phyloP scores from a whole-genome alignment of 139 green algal species.

The Picochlorum sp. region DNA sequence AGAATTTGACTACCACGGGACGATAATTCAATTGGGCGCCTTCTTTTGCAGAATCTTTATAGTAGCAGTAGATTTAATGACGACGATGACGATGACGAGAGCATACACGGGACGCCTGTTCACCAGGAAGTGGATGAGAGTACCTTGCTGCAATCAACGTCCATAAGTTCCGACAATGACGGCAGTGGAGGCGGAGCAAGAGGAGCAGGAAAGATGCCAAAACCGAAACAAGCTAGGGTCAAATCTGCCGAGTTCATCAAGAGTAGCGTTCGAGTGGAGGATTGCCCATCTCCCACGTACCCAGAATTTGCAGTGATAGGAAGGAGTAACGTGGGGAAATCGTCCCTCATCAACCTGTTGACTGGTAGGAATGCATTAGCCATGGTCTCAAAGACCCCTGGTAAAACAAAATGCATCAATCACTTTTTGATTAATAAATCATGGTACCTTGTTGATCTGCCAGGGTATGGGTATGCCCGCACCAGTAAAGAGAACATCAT shows the following conservation, averaged over 20 bases:
- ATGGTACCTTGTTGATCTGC: constrained; percentile 94
- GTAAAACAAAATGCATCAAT: constrained; percentile 93
- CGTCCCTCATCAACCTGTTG: constrained; percentile 92
- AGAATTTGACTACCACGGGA: too few species aligned
- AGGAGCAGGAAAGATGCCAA: constrained; percentile 1
- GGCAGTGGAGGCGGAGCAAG: background rate
- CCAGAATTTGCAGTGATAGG: constrained; percentile 96
- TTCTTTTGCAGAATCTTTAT: constrained; percentile 17
- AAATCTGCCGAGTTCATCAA: constrained; percentile 57
- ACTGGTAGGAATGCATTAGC: constrained; percentile 67
- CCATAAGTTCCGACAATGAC: background rate
- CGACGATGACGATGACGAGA: constrained; percentile 14
- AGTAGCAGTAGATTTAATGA: constrained; percentile 28
- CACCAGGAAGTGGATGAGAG: constrained; percentile 7
- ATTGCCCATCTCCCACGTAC: constrained; percentile 55
- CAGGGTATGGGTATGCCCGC: constrained; percentile 83
- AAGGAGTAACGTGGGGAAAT: constrained; percentile 96
- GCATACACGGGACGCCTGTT: background rate
- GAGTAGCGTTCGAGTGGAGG: constrained; percentile 46
- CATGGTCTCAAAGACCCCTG: constrained; percentile 86
- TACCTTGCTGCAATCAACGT: background rate
- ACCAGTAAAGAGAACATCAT: constrained; percentile 35
- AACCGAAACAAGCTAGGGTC: constrained; percentile 11
- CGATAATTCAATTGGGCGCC: too few species aligned
- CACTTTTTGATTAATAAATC: constrained; percentile 92